Evolutionary conservation across 352 stramenopile genomes (phyloP), one percentile per base, ranked within the genome.

Genomic region (Pythium vanterpoolii): DNA sequence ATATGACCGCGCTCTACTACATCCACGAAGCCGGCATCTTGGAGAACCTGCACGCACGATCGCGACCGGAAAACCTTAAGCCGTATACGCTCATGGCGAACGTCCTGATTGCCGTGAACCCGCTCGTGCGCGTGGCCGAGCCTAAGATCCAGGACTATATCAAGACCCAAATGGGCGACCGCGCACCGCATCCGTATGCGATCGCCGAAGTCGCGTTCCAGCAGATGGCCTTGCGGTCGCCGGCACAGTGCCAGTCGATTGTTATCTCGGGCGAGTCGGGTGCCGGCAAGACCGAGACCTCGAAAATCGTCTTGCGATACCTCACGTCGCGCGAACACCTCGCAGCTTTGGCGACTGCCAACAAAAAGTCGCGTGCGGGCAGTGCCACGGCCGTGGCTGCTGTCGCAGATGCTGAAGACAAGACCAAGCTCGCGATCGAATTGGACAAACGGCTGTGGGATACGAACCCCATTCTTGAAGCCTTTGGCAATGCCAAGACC

Each of bases 401-500:
- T 16, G 71, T 70, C 27, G 57, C 62, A 16, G 69, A 57, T 11
- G 56, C 52, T 18, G 52, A 74, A 27, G 67, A 84, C 62, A 77
- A 62, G 33, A 72, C 88, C 59, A 72, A 83, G 39, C 69, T 92
- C 5, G 82, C 77, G 23, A 72, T 89, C 43, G 83, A 96, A 60
- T 76, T 95, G 18, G 85, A 94, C 74, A 90, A 92, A 69, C 78
- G 86, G 9, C 71, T 96, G 1, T 91, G 78, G 81, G 86, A 96
- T 54, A 93, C 84, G 33, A 96, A 96, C 71, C 86, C 87, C 45
- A 93, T 96, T 45, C 73, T 98, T 4, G 96, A 98, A 69, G 91
- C 92, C n/a, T 98, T 98, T 71, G 96, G 96, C 27, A 98, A 98
- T 62, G 94, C 93, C 59, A 96, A 97, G 69, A 98, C 96, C 14